Percentiles rank a stretch among this genome's conserved stretches.
Evolutionary conservation across 106 monocot genomes (phyloP).

Genomic region (Acanthochlamys bracteata): DNA sequence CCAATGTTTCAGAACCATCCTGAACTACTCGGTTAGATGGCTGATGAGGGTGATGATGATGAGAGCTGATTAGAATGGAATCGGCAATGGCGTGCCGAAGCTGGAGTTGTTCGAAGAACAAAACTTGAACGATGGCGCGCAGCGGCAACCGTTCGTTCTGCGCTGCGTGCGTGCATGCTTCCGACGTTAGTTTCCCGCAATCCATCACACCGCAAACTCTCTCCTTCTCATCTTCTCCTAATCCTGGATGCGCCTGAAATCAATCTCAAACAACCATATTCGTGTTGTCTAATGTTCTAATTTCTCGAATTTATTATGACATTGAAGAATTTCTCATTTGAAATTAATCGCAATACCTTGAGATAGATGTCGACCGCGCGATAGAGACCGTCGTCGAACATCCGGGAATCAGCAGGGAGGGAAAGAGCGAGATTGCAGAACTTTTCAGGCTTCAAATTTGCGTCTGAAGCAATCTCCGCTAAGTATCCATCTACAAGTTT

Average conservation of each 20-base stretch:
- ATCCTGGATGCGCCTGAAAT: conserved; percentile 58
- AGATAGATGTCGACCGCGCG: conserved; percentile 86
- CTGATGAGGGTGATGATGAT: not conserved
- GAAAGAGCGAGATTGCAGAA: conserved; percentile 70
- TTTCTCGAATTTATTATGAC: no score
- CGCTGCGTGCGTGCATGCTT: conserved; percentile 98
- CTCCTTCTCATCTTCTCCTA: conserved; percentile 68
- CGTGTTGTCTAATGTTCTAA: no score
- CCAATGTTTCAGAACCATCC: not conserved
- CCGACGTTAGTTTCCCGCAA: conserved; percentile 86
- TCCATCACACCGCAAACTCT: conserved; percentile 63
- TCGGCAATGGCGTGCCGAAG: conserved; percentile 81
- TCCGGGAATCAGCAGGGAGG: conserved; percentile 53
- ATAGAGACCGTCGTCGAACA: conserved; percentile 86
- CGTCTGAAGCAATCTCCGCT: conserved; percentile 86
- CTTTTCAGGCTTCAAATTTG: conserved; percentile 55
- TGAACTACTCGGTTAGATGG: not conserved
- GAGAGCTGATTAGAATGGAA: conserved; percentile 24
- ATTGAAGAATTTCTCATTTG: no score
- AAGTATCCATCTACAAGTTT: conserved; percentile 80
- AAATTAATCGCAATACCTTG: conserved; percentile 38
- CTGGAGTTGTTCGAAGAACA: conserved; percentile 99
- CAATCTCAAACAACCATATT: not conserved
- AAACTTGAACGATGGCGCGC: conserved; percentile 76
- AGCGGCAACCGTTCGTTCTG: conserved; percentile 95